Conservation (phyloP, 139 green algal genomes). For the Astrephomene gubernaculifera region DNA sequence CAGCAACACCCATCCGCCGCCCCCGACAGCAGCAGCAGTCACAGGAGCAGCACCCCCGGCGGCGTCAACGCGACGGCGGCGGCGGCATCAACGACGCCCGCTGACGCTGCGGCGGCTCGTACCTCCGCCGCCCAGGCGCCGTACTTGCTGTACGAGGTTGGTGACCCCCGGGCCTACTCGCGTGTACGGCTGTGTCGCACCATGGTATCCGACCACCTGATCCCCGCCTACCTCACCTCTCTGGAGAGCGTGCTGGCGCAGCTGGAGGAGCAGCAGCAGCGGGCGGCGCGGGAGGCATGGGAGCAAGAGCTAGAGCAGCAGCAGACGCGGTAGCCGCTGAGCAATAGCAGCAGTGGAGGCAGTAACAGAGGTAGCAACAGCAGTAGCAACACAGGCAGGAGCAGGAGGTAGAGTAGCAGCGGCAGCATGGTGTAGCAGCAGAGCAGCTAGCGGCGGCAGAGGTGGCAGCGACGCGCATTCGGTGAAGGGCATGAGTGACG, state of each 20-base stretch:
- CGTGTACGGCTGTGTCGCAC: slow-evolving; percentile 80
- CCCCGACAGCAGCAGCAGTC: background rate
- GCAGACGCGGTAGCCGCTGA: too few species aligned
- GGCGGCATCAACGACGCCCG: background rate
- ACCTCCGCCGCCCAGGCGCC: background rate
- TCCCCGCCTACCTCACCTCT: slow-evolving; percentile 76
- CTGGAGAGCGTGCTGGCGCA: slow-evolving; percentile 66
- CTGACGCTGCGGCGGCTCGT: background rate
- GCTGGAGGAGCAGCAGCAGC: slow-evolving; percentile 47
- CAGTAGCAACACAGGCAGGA: background rate
- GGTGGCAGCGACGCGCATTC: too few species aligned
- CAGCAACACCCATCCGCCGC: too few species aligned
- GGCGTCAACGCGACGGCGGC: background rate
- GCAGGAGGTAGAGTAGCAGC: background rate
- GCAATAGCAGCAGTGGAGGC: background rate
- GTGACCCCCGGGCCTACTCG: slow-evolving; percentile 68
- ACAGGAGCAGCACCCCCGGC: background rate
- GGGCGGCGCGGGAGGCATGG: slow-evolving; percentile 2
- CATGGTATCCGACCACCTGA: slow-evolving; percentile 86
- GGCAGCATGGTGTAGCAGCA: background rate
- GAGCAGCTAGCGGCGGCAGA: too few species aligned
- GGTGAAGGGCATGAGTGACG: too few species aligned
- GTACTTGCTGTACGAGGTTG: slow-evolving; percentile 65
- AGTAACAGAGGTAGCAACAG: too few species aligned
- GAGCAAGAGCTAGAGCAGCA: slow-evolving; percentile 8